A percentile compares a stretch with the other conserved stretches of the same genome.
Evolutionary conservation across 129 eudicot species (phyloP).

Genomic region (Chrysanthemum seticuspe): DNA sequence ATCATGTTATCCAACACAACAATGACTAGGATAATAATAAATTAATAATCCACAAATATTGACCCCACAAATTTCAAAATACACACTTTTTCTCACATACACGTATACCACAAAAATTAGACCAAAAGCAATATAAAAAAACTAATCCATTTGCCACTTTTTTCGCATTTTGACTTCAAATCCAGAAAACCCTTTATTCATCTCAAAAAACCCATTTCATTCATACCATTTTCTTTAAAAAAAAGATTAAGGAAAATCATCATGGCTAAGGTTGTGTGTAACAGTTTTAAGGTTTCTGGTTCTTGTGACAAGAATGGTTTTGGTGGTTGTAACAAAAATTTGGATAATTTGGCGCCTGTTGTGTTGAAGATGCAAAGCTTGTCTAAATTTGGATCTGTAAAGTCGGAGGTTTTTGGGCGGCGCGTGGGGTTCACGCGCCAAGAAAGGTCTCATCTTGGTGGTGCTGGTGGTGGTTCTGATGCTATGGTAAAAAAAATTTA

Average conservation of each 20-base stretch:
- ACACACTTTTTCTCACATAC: slow-evolving; percentile 29
- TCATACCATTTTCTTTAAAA: background rate
- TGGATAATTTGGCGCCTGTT: slow-evolving; percentile 12
- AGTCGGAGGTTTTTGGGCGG: slow-evolving; percentile 29
- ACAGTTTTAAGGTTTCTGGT: slow-evolving; percentile 16
- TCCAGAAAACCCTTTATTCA: background rate
- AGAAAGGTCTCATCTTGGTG: slow-evolving; percentile 18
- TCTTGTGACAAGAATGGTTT: slow-evolving; percentile 26
- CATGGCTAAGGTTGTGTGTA: slow-evolving; percentile 35
- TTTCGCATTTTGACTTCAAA: too few species aligned
- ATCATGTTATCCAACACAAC: slow-evolving; percentile 26
- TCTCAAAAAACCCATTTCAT: slow-evolving; percentile 1
- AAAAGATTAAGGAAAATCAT: background rate
- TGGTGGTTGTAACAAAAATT: slow-evolving; percentile 9
- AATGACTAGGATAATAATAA: slow-evolving; percentile 15
- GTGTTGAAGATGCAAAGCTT: slow-evolving; percentile 22
- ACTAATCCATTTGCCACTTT: too few species aligned
- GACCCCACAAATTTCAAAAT: slow-evolving; percentile 35
- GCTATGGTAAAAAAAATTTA: slow-evolving; percentile 21
- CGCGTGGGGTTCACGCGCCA: slow-evolving; percentile 24
- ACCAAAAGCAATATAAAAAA: slow-evolving; percentile 22
- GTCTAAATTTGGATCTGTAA: background rate
- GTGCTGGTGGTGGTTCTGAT: slow-evolving; percentile 20
- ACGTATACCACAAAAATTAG: slow-evolving; percentile 29
- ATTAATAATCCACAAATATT: slow-evolving; percentile 17